Conservation (phyloP, 2,329 filamentous ascomycete genomes). For the Calonectria hongkongensis region DNA sequence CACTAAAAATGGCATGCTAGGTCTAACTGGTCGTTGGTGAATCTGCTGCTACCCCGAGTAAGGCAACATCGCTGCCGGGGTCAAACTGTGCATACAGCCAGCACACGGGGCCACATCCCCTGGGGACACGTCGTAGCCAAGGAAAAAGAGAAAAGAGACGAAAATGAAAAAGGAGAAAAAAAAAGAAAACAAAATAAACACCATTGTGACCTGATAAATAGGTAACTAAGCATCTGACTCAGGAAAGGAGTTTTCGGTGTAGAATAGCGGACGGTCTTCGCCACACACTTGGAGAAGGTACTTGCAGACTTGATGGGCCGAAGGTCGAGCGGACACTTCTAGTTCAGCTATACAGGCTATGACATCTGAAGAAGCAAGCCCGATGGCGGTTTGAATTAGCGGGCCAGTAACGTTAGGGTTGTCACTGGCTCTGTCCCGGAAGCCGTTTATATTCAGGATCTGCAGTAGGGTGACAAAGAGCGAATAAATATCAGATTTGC, state of each 20-base stretch:
- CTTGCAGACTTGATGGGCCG: not conserved
- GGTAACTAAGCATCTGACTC: not conserved
- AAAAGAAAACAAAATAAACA: no score
- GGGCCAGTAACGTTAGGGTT: not conserved
- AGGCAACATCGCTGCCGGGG: no score
- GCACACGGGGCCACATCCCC: no score
- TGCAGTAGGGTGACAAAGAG: not conserved
- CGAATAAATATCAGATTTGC: not conserved
- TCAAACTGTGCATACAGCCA: no score
- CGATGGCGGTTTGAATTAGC: not conserved
- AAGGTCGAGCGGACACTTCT: not conserved
- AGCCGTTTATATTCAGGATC: not conserved
- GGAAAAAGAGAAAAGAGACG: no score
- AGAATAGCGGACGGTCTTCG: not conserved
- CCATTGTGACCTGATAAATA: no score
- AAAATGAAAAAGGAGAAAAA: no score
- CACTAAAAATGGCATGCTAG: no score
- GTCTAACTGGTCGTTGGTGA: no score
- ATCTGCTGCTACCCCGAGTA: no score
- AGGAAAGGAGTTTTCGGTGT: not conserved
- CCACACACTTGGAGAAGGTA: not conserved
- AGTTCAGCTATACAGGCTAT: not conserved
- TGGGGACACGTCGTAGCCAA: no score
- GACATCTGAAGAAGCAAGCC: not conserved
- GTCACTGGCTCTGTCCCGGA: not conserved